Evolutionary conservation across 345 rosid species (phyloP).

Genomic region (Murraya koenigii): DNA sequence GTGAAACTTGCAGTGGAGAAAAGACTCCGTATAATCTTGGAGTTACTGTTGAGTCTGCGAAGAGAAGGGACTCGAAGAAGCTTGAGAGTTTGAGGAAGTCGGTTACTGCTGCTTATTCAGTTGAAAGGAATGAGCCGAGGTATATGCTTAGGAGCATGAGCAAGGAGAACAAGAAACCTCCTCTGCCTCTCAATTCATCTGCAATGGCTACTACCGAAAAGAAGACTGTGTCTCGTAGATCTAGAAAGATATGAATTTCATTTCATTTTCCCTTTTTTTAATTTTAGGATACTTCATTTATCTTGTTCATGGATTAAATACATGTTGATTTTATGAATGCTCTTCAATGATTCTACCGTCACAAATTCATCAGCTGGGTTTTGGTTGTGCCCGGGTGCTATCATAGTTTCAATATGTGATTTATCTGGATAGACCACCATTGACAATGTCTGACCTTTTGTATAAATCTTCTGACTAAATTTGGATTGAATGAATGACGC

Average conservation of each 20-base stretch:
- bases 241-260: conserved; percentile 27
- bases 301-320: neutral
- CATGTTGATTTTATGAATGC: neutral
- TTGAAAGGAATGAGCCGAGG: conserved; percentile 52
- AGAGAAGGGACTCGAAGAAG: conserved; percentile 58
- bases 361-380: neutral
- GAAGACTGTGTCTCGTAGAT: conserved; percentile 27
- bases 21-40: conserved; percentile 52
- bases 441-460: neutral
- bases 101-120: conserved; percentile 40
- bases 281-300: neutral
- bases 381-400: neutral
- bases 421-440: neutral
- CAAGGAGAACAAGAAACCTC: conserved; percentile 76
- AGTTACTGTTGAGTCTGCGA: conserved; percentile 50
- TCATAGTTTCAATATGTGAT: neutral
- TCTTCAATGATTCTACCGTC: neutral
- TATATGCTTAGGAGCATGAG: conserved; percentile 72
- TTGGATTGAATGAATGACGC: neutral
- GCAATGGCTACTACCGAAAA: conserved; percentile 22
- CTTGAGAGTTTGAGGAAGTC: conserved; percentile 54
- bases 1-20: conserved; percentile 23
- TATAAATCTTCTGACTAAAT: neutral
- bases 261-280: too few relatives aligned
- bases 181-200: conserved; percentile 33